phyloP scores from a whole-genome alignment of 2,329 filamentous ascomycete species.

The Epichloe uncinata region DNA sequence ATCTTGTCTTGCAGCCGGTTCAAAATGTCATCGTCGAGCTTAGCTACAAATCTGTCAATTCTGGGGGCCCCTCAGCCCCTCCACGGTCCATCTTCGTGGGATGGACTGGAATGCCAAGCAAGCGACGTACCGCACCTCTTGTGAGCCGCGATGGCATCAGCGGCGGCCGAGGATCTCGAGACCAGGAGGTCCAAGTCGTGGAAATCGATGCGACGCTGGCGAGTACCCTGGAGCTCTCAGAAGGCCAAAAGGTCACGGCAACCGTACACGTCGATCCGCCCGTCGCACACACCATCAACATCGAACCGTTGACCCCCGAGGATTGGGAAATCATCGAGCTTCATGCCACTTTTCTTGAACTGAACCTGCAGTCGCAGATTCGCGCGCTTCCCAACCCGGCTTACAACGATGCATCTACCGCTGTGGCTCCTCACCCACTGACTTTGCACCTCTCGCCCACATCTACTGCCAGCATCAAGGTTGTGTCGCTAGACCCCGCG shows the following conservation, averaged over 20 bases:
- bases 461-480: slow-evolving; percentile 81
- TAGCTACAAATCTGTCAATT: slow-evolving; percentile 46
- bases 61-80: slow-evolving; percentile 30
- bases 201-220: slow-evolving; percentile 84
- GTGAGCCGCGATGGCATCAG: slow-evolving; percentile 62
- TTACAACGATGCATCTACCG: slow-evolving; percentile 38
- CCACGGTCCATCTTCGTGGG: slow-evolving; percentile 72
- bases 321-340: slow-evolving; percentile 99
- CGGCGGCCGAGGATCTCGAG: slow-evolving; percentile 44
- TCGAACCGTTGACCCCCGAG: slow-evolving; percentile 82
- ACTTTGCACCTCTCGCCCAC: slow-evolving; percentile 91
- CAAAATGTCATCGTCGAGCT: slow-evolving; percentile 97
- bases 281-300: slow-evolving; percentile 85
- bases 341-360: slow-evolving; percentile 86
- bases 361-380: slow-evolving; percentile 87
- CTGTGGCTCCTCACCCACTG: slow-evolving; percentile 57
- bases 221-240: slow-evolving; percentile 58
- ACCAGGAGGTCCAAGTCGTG: slow-evolving; percentile 64
- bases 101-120: slow-evolving; percentile 97
- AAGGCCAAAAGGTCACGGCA: slow-evolving; percentile 65
- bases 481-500: slow-evolving; percentile 70
- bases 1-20: slow-evolving; percentile 46
- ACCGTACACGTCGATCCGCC: slow-evolving; percentile 80
- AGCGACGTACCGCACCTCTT: slow-evolving; percentile 61
- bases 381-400: slow-evolving; percentile 81